Conservation (phyloP, 1,139 yeast genomes). For the Magnusiomyces suaveolens region DNA sequence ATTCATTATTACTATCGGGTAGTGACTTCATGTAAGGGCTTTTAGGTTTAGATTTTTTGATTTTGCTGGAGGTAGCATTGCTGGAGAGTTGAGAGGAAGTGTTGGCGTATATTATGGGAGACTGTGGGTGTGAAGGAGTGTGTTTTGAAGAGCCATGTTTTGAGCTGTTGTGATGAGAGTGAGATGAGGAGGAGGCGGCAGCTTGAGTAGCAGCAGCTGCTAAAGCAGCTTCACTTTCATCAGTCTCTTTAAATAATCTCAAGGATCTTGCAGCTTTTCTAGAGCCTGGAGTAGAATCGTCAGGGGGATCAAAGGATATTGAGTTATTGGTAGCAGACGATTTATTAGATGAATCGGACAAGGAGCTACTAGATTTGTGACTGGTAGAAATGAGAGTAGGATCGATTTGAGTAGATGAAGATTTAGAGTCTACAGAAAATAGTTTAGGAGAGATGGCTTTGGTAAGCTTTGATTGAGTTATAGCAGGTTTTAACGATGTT, state of each 20-base stretch:
- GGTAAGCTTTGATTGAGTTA: constrained; percentile 42
- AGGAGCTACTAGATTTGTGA: too few species aligned
- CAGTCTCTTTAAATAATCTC: constrained; percentile 38
- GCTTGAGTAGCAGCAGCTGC: constrained; percentile 7
- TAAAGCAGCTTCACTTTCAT: constrained; percentile 13
- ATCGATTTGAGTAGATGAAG: too few species aligned
- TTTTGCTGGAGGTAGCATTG: neutral
- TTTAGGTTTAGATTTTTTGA: neutral
- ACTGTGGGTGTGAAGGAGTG: neutral
- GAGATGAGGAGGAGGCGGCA: constrained; percentile 2
- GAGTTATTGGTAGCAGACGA: neutral
- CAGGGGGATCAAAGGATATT: constrained; percentile 13
- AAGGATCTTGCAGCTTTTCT: constrained; percentile 48
- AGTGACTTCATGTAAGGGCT: neutral
- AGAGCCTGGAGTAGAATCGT: constrained; percentile 23
- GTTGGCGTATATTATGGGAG: too few species aligned
- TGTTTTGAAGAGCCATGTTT: neutral
- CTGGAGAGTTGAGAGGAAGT: too few species aligned
- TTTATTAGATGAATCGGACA: too few species aligned
- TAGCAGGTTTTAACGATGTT: neutral
- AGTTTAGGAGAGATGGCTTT: constrained; percentile 13
- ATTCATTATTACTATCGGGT: neutral
- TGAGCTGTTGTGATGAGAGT: neutral
- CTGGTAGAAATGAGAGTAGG: too few species aligned
- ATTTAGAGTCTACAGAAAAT: too few species aligned